phyloP scores from a whole-genome alignment of 169 alveolate genomes.

The Cryptosporidium felis region DNA sequence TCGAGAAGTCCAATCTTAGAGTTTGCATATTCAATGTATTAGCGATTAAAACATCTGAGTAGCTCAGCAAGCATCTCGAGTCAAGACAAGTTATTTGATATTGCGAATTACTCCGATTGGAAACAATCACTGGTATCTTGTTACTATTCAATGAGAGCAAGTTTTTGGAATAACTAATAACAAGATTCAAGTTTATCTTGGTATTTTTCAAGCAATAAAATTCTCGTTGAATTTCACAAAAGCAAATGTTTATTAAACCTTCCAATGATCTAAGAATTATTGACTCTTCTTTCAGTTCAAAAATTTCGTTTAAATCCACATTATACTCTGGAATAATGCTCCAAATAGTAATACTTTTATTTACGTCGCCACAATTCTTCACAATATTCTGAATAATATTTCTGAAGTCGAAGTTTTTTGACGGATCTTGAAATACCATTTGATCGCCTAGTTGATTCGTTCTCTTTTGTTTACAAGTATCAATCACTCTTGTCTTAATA shows the following conservation, averaged over 20 bases:
- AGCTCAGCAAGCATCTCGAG: slow-evolving; percentile 16
- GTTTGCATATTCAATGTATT: background rate
- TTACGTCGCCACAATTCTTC: background rate
- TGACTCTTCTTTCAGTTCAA: background rate
- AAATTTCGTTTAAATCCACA: background rate
- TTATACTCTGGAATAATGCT: background rate
- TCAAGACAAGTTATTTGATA: slow-evolving; percentile 31
- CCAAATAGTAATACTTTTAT: slow-evolving; percentile 29
- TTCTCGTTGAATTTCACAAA: slow-evolving; percentile 26
- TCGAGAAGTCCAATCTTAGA: slow-evolving; percentile 27
- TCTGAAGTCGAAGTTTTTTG: background rate
- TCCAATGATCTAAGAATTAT: background rate
- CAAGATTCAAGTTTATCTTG: slow-evolving; percentile 7
- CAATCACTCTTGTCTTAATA: background rate
- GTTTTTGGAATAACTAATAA: background rate
- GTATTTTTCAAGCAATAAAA: background rate
- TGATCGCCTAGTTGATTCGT: too few species aligned
- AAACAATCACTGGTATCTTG: slow-evolving; percentile 2
- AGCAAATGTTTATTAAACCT: background rate
- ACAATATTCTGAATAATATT: background rate
- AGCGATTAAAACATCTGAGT: slow-evolving; percentile 35
- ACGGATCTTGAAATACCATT: too few species aligned
- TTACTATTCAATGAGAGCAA: background rate
- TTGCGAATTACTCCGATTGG: slow-evolving; percentile 22
- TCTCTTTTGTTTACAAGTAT: too few species aligned